Evolutionary conservation across 352 stramenopile species (phyloP), one percentile per base, ranked within the genome.

Genomic region (Halophytophthora batemanensis): DNA sequence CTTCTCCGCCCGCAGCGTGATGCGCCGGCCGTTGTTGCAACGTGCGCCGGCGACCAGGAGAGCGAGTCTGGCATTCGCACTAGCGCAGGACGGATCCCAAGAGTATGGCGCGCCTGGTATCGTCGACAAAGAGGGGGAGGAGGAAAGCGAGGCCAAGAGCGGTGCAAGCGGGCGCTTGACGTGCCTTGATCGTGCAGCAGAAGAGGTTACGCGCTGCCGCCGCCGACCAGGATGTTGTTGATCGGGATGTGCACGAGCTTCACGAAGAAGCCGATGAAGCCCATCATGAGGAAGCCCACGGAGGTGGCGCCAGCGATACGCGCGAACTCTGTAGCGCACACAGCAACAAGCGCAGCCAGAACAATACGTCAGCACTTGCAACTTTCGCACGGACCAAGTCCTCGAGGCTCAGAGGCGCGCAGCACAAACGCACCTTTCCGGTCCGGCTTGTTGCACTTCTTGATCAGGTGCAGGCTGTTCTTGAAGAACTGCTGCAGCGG

Each of bases 161-260:
- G 25, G 25, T 31, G 25, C 25, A 10, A 31, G 25, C 25, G 25
- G 25, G 8, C 45, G n/a, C 37, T 64, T 45, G 50, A 45, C 22
- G 33, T 23, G 18, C 33, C n/a, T 19, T 38, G 40, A 46, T 15
- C 34, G 41, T 45, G 42, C 53, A 55, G 44, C 42, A 63, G 42
- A 36, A 28, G 4, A n/a, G 45, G 44, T 76, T 92, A 96, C 41
- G 79, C 73, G 63, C 79, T 87, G 41, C 81, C 75, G 28, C 74
- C 82, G 62, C 93, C 91, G 56, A 98, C 90, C 31, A 99, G 83
- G 81, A 99, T 99, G 83, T 99, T 98, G 88, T 99, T 99, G 81
- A 99, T 99, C 36, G 97, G 97, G 66, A 99, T 99, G 85, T 99
- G 96, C 69, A 99, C 91, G 50, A 99, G 89, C 88, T 99, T 99